Evolutionary conservation across 2,329 filamentous ascomycete genomes (phyloP).

Genomic region (Dendrostoma leiphaemia): DNA sequence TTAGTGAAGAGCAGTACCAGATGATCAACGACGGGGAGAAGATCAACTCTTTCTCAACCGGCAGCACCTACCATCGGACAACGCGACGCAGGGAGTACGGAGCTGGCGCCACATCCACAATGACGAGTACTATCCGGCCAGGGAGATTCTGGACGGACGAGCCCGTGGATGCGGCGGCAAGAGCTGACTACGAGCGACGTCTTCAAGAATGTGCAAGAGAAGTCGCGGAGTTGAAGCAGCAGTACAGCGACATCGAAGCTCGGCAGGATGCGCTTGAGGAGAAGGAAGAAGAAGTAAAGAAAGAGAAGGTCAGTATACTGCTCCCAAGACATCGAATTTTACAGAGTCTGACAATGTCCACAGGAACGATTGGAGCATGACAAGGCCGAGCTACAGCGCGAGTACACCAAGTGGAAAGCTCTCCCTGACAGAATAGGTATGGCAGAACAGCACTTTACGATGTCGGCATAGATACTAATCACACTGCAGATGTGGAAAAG

Average conservation of each 20-base stretch:
- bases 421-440: conserved; percentile 70
- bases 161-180: conserved; percentile 67
- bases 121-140: conserved; percentile 56
- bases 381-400: conserved; percentile 67
- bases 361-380: conserved; percentile 54
- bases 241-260: conserved; percentile 35
- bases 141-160: conserved; percentile 76
- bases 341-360: conserved; percentile 12
- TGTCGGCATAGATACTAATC: conserved; percentile 6
- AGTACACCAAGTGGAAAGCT: conserved; percentile 61
- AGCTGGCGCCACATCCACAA: conserved; percentile 67
- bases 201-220: conserved; percentile 42
- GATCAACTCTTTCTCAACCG: conserved; percentile 70
- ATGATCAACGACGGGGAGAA: conserved; percentile 54
- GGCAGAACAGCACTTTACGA: not conserved
- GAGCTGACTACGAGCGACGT: conserved; percentile 56
- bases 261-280: conserved; percentile 35
- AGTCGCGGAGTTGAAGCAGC: conserved; percentile 30
- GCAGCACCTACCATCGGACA: conserved; percentile 61
- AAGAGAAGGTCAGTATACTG: conserved; percentile 40
- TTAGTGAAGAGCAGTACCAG: conserved; percentile 67
- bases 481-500: conserved; percentile 32
- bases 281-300: conserved; percentile 33
- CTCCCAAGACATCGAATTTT: not conserved
- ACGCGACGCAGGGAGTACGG: conserved; percentile 79